Evolutionary conservation across 225 moss, liverwort and hornwort species (phyloP).

Genomic region (Marchantia paleacea): DNA sequence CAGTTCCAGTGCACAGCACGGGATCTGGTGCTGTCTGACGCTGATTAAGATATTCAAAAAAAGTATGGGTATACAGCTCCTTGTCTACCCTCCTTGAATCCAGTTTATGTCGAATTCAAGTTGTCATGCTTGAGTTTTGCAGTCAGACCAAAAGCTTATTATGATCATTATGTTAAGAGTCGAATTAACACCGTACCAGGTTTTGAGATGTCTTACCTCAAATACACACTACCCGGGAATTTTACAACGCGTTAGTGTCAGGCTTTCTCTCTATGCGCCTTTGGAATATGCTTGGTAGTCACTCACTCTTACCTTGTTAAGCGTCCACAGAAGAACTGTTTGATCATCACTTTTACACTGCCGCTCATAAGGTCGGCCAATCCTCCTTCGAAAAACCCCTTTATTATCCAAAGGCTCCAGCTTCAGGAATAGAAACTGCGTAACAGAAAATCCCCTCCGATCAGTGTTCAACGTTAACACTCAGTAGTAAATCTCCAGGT

Average conservation of each 20-base stretch:
- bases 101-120: not conserved
- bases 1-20: slow-evolving; percentile 17
- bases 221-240: not conserved
- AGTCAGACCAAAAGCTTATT: not conserved
- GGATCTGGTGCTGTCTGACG: slow-evolving; percentile 10
- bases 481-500: not conserved
- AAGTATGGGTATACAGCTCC: not conserved
- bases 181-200: not conserved
- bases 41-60: slow-evolving; percentile 1
- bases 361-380: slow-evolving; percentile 93
- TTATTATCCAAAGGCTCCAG: slow-evolving; percentile 86
- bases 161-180: not conserved
- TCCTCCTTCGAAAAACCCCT: slow-evolving; percentile 76
- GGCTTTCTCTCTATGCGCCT: not conserved
- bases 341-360: slow-evolving; percentile 99
- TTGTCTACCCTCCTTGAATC: not conserved
- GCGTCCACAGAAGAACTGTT: slow-evolving; percentile 94
- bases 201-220: not conserved
- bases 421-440: slow-evolving; percentile 95
- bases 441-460: slow-evolving; percentile 11
- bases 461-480: not conserved
- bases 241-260: not conserved
- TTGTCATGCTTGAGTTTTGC: not conserved
- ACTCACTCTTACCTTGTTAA: slow-evolving; percentile 70
- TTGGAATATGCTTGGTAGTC: not conserved